Evolutionary conservation across 225 moss, liverwort and hornwort genomes (phyloP).

Genomic region (Anthoceros angustus): DNA sequence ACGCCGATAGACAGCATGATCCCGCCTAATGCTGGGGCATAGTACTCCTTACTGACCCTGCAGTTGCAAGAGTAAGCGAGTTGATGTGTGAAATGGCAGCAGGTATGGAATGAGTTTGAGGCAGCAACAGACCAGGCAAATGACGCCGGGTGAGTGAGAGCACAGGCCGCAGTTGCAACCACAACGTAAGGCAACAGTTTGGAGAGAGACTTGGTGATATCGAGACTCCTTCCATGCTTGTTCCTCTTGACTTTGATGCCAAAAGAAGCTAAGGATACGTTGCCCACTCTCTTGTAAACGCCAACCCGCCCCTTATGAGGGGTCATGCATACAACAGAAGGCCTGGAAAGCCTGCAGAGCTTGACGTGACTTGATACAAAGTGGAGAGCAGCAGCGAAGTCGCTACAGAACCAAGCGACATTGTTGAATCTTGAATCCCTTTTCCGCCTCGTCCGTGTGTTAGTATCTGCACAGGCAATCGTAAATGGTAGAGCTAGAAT

Average conservation of each 20-base stretch:
- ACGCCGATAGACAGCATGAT: conserved; percentile 97
- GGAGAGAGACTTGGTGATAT: conserved; percentile 63
- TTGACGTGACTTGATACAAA: too few species aligned
- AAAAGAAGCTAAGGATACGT: conserved; percentile 72
- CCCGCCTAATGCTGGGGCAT: conserved; percentile 86
- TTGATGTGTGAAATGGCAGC: not conserved
- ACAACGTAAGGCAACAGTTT: conserved; percentile 89
- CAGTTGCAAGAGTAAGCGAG: not conserved
- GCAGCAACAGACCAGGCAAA: conserved; percentile 57
- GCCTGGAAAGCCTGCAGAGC: not conserved
- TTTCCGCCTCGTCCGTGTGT: too few species aligned
- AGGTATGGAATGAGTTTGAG: not conserved
- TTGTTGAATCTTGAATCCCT: too few species aligned
- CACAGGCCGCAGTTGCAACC: conserved; percentile 62
- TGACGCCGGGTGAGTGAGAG: conserved; percentile 60
- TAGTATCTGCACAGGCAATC: too few species aligned
- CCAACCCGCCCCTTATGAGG: conserved; percentile 83
- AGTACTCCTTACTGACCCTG: conserved; percentile 94
- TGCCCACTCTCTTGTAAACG: conserved; percentile 74
- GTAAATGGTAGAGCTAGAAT: too few species aligned
- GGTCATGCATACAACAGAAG: conserved; percentile 15
- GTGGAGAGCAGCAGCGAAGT: too few species aligned
- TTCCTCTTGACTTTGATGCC: conserved; percentile 62
- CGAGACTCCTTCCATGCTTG: conserved; percentile 53
- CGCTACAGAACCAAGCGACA: too few species aligned